Base-by-base conservation (phyloP, 73 alveolate species). In the Durusdinium trenchii region DNA sequence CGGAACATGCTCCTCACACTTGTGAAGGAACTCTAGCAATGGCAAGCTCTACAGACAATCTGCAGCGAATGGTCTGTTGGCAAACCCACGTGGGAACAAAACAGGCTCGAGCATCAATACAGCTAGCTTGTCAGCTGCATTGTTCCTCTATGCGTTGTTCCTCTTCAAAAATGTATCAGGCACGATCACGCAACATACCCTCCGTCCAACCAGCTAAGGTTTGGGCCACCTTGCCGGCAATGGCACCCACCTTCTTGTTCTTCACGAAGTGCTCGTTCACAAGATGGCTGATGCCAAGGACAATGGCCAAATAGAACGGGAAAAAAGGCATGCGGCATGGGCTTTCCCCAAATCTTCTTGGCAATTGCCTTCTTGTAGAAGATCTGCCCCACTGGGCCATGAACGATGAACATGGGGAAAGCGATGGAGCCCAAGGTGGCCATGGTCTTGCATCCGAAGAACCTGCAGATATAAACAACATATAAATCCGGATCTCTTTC, bases 401-500 rank as follows among this genome's bases (percentile, higher is more conserved):
- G 98, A 89, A 92, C 86, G 60, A 92, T 92, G 98, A 92, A 92
- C 98, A 92, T 92, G 52, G 98, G 98, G 98, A 92, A 92, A 3
- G 98, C 98, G 45, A 92, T 43, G 79, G 98, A 67, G 30, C 98
- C 98, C 40, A 92, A 78, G 18, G 90, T 71, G 91, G 98, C 90
- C 98, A 92, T 92, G 40, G 64, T 43, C 79, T 92, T 92, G 90
- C 86, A 69, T 42, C 98, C 98, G 79, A 92, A 71, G 98, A 92
- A 92, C 36, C 75, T 51, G 20, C 86, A 64, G 86, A 89, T 89
- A 18, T n/a, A n/a, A n/a, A n/a, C n/a, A n/a, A n/a, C n/a, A n/a
- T n/a, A n/a, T n/a, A n/a, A n/a, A n/a, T n/a, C n/a, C n/a, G n/a
- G n/a, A n/a, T n/a, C n/a, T n/a, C n/a, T n/a, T n/a, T n/a, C n/a